Evolutionary conservation across 2,329 filamentous ascomycete genomes (phyloP).

Genomic region (Lachnellula arida): DNA sequence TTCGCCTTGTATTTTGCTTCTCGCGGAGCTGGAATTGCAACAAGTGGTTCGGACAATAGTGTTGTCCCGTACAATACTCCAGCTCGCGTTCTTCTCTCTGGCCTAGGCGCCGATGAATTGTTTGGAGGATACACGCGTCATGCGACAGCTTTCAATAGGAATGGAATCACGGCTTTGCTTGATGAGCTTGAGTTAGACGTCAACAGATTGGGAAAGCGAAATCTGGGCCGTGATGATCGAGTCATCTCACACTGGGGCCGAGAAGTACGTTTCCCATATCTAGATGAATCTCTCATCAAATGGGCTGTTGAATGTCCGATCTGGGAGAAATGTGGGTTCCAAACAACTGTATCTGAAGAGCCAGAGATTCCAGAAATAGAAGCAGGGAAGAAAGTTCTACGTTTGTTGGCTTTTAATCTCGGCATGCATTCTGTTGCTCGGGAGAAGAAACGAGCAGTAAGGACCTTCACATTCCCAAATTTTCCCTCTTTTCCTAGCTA

Average conservation of each 20-base stretch:
- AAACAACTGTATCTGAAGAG: conserved; percentile 28
- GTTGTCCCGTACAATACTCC: conserved; percentile 54
- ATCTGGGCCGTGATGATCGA: conserved; percentile 88
- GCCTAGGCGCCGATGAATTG: conserved; percentile 90
- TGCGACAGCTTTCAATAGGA: conserved; percentile 64
- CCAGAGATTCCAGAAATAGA: conserved; percentile 48
- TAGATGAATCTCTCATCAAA: conserved; percentile 81
- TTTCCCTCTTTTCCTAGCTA: conserved; percentile 13
- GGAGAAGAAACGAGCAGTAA: conserved; percentile 90
- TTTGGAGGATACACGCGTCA: conserved; percentile 93
- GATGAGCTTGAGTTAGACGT: conserved; percentile 85
- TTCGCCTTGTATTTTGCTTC: conserved; percentile 93
- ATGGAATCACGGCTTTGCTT: conserved; percentile 66
- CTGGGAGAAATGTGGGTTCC: conserved; percentile 86
- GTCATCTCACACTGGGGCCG: conserved; percentile 85
- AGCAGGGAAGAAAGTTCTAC: conserved; percentile 74
- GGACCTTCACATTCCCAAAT: conserved; percentile 26
- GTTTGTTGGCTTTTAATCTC: conserved; percentile 69
- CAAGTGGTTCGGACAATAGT: conserved; percentile 9
- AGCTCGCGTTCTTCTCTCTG: conserved; percentile 82
- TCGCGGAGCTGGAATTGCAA: conserved; percentile 53
- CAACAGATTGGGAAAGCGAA: conserved; percentile 81
- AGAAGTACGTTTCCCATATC: conserved; percentile 84
- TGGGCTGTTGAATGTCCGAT: conserved; percentile 73
- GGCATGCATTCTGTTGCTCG: conserved; percentile 66